Percentiles rank a stretch among this genome's conserved stretches.
These are phyloP conservation scores for Populus hybrid DNA, from an alignment of 441 rosid genomes.

Conservation along the genomic window DNA sequence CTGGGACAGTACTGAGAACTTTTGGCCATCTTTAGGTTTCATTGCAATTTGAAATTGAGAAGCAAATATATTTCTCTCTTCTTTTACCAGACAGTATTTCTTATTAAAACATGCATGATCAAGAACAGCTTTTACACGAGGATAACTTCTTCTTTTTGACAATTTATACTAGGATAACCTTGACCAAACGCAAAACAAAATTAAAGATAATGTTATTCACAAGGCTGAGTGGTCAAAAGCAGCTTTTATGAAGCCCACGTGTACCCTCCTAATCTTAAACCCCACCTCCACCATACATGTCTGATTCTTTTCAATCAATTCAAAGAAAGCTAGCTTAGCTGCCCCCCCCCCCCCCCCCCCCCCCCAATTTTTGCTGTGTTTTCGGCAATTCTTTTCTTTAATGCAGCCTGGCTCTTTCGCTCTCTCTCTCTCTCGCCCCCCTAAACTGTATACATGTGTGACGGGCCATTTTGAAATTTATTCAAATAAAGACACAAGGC, in stretches of 20 bases:
- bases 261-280: constrained; percentile 30
- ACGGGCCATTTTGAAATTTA: neutral
- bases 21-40: neutral
- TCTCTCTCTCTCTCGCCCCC: too few species aligned
- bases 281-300: constrained; percentile 35
- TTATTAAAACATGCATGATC: neutral
- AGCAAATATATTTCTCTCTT: neutral
- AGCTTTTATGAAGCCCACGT: constrained; percentile 49
- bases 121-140: neutral
- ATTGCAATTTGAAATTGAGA: neutral
- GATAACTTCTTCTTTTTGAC: too few species aligned
- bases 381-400: too few species aligned
- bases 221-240: constrained; percentile 33
- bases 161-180: too few species aligned
- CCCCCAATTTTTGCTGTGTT: too few species aligned
- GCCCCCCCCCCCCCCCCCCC: too few species aligned
- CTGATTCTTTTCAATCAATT: too few species aligned
- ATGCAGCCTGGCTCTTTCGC: too few species aligned
- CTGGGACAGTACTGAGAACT: neutral
- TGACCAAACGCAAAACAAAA: neutral
- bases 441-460: neutral
- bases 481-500: neutral
- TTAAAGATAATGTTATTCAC: too few species aligned
- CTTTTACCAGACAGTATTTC: neutral
- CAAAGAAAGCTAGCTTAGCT: too few species aligned